phyloP scores from a whole-genome alignment of 805 yeast species.

The Nakazawaea molendinolei region DNA sequence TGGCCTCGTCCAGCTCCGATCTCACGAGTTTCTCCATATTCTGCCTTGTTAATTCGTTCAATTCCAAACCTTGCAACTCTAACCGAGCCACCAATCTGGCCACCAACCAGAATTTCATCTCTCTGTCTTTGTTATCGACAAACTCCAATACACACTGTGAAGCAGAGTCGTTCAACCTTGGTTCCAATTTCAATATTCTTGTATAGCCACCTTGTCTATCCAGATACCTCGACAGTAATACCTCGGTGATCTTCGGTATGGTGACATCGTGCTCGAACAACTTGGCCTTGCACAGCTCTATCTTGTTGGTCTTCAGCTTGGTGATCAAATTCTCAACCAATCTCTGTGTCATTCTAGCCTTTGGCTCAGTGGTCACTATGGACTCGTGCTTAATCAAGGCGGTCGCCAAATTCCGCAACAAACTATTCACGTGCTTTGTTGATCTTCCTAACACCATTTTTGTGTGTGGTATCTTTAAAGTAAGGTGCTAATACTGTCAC shows the following conservation, averaged over 20 bases:
- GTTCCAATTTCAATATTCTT: conserved; percentile 76
- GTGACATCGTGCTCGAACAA: conserved; percentile 42
- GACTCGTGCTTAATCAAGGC: conserved; percentile 66
- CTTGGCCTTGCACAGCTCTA: conserved; percentile 23
- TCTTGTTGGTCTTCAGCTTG: conserved; percentile 37
- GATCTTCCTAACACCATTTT: conserved; percentile 19
- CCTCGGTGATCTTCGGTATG: conserved; percentile 61
- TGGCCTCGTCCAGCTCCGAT: conserved; percentile 42
- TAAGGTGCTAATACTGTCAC: no score
- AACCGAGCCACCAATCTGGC: conserved; percentile 85
- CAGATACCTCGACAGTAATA: conserved; percentile 56
- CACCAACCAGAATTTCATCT: conserved; percentile 66
- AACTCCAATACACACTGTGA: conserved; percentile 85
- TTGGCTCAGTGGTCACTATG: conserved; percentile 66
- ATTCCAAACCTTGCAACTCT: conserved; percentile 50
- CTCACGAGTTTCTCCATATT: conserved; percentile 51
- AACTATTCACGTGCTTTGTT: conserved; percentile 41
- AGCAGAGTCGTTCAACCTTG: conserved; percentile 83
- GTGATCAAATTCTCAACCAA: conserved; percentile 59
- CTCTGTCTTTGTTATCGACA: conserved; percentile 54
- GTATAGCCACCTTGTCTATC: conserved; percentile 77
- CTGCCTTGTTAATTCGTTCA: conserved; percentile 45
- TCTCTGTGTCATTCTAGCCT: conserved; percentile 64
- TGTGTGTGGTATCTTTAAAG: conserved; percentile 1
- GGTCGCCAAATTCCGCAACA: conserved; percentile 59